These are phyloP conservation scores for Durusdinium trenchii DNA, from an alignment of 73 alveolate species.

Conservation along the genomic window DNA sequence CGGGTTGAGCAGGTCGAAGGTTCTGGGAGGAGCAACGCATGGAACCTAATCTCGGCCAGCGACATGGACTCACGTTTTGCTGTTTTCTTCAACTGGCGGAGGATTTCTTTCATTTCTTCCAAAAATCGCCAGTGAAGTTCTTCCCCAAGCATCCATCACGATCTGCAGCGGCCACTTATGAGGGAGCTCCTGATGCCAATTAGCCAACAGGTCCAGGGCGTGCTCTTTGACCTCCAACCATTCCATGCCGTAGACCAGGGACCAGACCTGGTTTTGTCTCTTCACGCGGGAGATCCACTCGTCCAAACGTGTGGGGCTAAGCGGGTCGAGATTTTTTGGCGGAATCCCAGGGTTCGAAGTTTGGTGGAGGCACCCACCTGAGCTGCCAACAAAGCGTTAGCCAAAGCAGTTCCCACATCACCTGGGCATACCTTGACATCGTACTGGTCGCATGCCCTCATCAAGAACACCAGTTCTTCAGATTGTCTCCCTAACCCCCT, in stretches of 20 bases:
- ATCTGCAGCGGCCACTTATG: neutral
- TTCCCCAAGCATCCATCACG: neutral
- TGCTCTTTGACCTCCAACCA: neutral
- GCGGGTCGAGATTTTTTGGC: neutral
- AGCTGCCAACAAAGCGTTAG: neutral
- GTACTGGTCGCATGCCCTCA: constrained; percentile 45
- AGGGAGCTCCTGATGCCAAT: neutral
- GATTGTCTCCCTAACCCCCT: neutral
- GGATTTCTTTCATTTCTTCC: neutral
- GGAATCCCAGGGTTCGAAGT: neutral
- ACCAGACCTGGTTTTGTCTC: neutral
- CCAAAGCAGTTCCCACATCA: neutral
- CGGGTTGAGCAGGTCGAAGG: constrained; percentile 19
- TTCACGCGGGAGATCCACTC: neutral
- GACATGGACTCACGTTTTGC: neutral
- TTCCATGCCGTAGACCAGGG: neutral
- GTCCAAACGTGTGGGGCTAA: neutral
- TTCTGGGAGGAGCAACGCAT: neutral
- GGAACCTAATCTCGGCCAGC: neutral
- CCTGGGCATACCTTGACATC: constrained; percentile 28
- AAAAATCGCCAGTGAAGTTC: constrained; percentile 2
- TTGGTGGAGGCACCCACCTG: constrained; percentile 28
- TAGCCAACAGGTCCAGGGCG: neutral
- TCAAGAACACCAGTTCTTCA: constrained; percentile 24
- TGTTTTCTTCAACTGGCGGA: neutral